Percentiles rank a stretch among this genome's conserved stretches.
phyloP scores from a whole-genome alignment of 2,329 filamentous ascomycete species.

The Phaeophleospora eucalypticola region DNA sequence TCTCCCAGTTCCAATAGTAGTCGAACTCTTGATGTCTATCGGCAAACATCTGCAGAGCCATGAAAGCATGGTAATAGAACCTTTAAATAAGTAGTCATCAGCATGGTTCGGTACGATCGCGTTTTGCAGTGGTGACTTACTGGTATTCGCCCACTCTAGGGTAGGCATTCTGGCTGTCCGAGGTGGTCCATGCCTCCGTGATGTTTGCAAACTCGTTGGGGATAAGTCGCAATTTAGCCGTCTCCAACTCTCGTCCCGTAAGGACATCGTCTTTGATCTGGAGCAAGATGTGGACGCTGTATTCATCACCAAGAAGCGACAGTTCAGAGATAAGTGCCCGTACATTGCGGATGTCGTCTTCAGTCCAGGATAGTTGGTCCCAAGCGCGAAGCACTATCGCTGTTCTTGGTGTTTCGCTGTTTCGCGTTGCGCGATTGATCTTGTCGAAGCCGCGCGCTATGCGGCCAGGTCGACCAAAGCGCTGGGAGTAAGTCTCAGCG shows the following conservation, averaged over 20 bases:
- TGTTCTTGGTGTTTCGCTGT: too few relatives aligned
- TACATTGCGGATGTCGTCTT: background rate
- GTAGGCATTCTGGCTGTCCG: background rate
- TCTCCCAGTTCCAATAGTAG: conserved; percentile 81
- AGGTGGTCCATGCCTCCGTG: background rate
- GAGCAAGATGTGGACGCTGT: background rate
- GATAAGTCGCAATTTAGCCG: background rate
- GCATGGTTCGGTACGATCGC: too few relatives aligned
- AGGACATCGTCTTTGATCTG: background rate
- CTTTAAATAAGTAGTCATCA: background rate
- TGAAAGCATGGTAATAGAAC: conserved; percentile 52
- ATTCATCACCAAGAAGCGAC: background rate
- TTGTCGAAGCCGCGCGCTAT: too few relatives aligned
- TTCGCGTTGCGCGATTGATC: too few relatives aligned
- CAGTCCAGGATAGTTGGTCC: background rate
- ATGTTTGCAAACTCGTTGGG: background rate
- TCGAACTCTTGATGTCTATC: conserved; percentile 75
- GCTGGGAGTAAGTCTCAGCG: too few relatives aligned
- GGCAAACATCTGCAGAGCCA: conserved; percentile 71
- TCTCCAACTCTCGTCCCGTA: background rate
- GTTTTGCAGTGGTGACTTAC: background rate
- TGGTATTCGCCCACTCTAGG: background rate
- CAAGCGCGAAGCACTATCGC: background rate
- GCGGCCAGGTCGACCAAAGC: too few relatives aligned
- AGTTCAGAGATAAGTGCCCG: background rate